These are phyloP conservation scores for Metschnikowia dekortorum DNA, from an alignment of 805 yeast species.

Conservation along the genomic window DNA sequence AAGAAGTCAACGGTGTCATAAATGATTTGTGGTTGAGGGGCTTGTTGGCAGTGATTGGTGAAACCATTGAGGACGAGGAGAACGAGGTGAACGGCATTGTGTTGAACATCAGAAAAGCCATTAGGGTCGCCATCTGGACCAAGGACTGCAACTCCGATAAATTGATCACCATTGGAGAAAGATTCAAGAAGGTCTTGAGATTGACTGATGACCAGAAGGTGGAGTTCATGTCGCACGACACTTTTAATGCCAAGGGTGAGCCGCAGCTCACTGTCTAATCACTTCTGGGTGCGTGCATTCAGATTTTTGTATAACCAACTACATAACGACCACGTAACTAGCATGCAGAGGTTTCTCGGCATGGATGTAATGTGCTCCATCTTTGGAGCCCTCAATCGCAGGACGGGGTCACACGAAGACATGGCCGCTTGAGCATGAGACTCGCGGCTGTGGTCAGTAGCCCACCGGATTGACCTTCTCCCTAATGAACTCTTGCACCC, in stretches of 20 bases:
- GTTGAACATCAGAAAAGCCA: conserved; percentile 71
- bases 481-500: conserved; percentile 53
- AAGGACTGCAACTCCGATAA: conserved; percentile 63
- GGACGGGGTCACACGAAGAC: too few relatives aligned
- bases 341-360: background rate
- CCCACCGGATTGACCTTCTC: conserved; percentile 41
- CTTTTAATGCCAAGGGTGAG: conserved; percentile 37
- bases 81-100: conserved; percentile 93
- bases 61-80: conserved; percentile 79
- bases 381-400: too few relatives aligned
- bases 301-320: conserved; percentile 14
- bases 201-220: conserved; percentile 69
- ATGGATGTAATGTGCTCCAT: background rate
- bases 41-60: conserved; percentile 88
- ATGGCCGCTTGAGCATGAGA: background rate
- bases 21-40: conserved; percentile 92
- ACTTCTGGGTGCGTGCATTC: conserved; percentile 3
- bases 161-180: conserved; percentile 73
- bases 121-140: conserved; percentile 92
- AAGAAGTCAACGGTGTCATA: conserved; percentile 54
- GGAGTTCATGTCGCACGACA: conserved; percentile 74
- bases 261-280: conserved; percentile 18
- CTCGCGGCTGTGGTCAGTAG: background rate
- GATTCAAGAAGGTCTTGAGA: conserved; percentile 80
- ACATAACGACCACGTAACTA: conserved; percentile 14